Conservation (phyloP, 768 basidiomycete species). For the Pleurotus sapidus region DNA sequence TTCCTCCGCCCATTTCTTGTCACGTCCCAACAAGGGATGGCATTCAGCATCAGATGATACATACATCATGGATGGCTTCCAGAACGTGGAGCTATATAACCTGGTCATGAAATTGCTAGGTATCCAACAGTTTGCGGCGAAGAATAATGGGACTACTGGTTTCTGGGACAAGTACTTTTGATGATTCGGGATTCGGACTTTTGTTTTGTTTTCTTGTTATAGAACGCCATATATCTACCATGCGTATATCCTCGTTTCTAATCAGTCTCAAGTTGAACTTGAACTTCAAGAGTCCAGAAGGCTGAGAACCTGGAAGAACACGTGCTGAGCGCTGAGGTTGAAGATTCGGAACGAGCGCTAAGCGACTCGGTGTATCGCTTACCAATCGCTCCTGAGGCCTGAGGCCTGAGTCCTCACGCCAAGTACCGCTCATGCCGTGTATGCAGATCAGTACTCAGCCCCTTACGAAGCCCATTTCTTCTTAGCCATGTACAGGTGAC, state of each 20-base stretch:
- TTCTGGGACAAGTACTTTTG: conserved; percentile 85
- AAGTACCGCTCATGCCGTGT: no score
- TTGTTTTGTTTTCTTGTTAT: background rate
- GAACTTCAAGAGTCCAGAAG: background rate
- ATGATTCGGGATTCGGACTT: conserved; percentile 3
- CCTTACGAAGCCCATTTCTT: no score
- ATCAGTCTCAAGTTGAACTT: background rate
- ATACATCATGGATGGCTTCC: conserved; percentile 80
- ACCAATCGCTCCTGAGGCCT: no score
- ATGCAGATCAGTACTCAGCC: no score
- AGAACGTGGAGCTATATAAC: conserved; percentile 84
- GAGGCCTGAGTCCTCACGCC: no score
- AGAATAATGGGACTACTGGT: conserved; percentile 72
- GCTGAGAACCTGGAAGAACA: conserved; percentile 62
- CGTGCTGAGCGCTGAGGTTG: no score
- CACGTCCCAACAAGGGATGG: conserved; percentile 49
- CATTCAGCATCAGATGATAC: conserved; percentile 61
- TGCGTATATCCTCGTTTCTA: conserved; percentile 48
- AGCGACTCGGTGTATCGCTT: no score
- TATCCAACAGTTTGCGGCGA: conserved; percentile 50
- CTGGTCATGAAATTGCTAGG: conserved; percentile 76
- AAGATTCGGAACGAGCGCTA: no score
- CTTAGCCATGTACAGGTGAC: no score
- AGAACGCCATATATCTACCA: background rate
- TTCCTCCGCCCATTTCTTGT: conserved; percentile 18